These are phyloP conservation scores for Furcasterigmium furcatum DNA, from an alignment of 2,329 filamentous ascomycete genomes.

Conservation along the genomic window DNA sequence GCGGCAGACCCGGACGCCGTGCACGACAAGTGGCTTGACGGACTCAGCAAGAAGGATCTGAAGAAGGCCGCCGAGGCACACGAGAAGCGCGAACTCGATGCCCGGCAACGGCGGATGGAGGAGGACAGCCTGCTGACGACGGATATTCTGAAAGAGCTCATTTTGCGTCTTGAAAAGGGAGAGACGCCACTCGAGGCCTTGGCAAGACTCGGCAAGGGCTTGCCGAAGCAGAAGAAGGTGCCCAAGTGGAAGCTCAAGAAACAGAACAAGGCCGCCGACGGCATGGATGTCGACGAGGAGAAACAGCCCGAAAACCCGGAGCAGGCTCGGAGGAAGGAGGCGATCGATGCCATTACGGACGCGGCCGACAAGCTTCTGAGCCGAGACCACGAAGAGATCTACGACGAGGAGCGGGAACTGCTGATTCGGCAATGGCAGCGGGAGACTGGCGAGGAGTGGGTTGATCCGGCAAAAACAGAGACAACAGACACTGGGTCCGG, in stretches of 20 bases:
- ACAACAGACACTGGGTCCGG: neutral
- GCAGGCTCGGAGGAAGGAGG: slow-evolving; percentile 65
- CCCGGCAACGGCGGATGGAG: slow-evolving; percentile 64
- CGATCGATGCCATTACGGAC: slow-evolving; percentile 80
- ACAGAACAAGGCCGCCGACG: slow-evolving; percentile 48
- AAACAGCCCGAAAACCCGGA: slow-evolving; percentile 60
- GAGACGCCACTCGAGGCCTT: slow-evolving; percentile 90
- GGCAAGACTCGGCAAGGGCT: slow-evolving; percentile 70
- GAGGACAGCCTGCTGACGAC: slow-evolving; percentile 73
- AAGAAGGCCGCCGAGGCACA: slow-evolving; percentile 82
- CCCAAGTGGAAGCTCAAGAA: slow-evolving; percentile 72
- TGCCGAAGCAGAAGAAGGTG: slow-evolving; percentile 52
- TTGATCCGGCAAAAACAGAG: slow-evolving; percentile 33
- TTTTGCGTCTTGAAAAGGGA: slow-evolving; percentile 68
- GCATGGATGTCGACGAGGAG: slow-evolving; percentile 68
- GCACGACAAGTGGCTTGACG: slow-evolving; percentile 91
- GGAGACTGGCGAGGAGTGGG: slow-evolving; percentile 87
- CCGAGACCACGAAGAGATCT: slow-evolving; percentile 83
- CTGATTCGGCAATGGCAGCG: slow-evolving; percentile 78
- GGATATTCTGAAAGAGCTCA: slow-evolving; percentile 71
- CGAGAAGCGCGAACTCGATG: slow-evolving; percentile 77
- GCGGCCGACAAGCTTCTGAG: slow-evolving; percentile 85
- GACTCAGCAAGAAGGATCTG: slow-evolving; percentile 91
- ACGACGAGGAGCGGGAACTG: slow-evolving; percentile 81
- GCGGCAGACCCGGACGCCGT: slow-evolving; percentile 84